Percentiles rank a stretch among this genome's conserved stretches.
Evolutionary conservation across 1,284 basidiomycete species (phyloP).

Genomic region (Microbotryomycetes sp.): DNA sequence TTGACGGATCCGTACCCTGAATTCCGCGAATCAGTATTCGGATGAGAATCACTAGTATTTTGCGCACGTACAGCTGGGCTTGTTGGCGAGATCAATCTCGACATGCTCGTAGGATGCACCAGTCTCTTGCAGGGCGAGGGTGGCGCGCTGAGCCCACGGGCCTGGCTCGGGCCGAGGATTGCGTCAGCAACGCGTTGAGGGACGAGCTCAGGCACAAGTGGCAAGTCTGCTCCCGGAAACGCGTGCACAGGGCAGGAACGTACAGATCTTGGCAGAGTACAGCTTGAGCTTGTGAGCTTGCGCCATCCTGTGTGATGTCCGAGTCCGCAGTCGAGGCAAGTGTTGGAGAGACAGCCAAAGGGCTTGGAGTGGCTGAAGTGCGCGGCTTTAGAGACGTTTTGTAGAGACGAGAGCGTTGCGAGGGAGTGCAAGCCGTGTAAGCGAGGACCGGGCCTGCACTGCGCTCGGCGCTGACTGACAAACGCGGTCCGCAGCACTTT

Average conservation of each 20-base stretch:
- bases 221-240: conserved; percentile 46
- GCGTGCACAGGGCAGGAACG: conserved; percentile 39
- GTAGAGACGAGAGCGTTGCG: too few relatives aligned
- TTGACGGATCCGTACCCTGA: conserved; percentile 59
- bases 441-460: too few relatives aligned
- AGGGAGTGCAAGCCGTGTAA: too few relatives aligned
- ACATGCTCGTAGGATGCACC: conserved; percentile 44
- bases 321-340: too few relatives aligned
- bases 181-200: neutral
- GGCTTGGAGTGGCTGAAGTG: too few relatives aligned
- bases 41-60: neutral
- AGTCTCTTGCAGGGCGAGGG: conserved; percentile 54
- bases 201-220: neutral
- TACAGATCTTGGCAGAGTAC: conserved; percentile 48
- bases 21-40: too few relatives aligned
- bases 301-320: conserved; percentile 11
- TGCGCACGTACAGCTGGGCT: conserved; percentile 45
- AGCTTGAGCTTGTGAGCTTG: conserved; percentile 43
- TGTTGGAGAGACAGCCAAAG: too few relatives aligned
- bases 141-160: conserved; percentile 43
- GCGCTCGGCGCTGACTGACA: too few relatives aligned
- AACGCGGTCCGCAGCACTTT: too few relatives aligned
- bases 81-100: conserved; percentile 54
- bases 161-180: conserved; percentile 5
- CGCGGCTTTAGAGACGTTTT: too few relatives aligned